A percentile compares a stretch with the other conserved stretches of the same genome.
Evolutionary conservation across 2,329 filamentous ascomycete species (phyloP).

Genomic region (Pseudogymnoascus sp.): DNA sequence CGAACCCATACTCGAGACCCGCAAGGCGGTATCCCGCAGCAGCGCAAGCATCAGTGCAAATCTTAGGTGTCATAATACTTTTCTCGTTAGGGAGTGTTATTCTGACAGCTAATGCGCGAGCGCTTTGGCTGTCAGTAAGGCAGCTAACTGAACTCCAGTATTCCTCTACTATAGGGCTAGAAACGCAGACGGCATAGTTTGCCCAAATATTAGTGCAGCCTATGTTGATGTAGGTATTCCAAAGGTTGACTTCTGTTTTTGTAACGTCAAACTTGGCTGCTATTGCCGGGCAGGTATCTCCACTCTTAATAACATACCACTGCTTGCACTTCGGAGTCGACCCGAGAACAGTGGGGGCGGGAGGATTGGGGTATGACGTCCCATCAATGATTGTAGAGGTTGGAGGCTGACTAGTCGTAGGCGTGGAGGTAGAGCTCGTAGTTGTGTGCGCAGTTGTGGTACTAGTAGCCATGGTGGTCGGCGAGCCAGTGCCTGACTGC

Average conservation of each 20-base stretch:
- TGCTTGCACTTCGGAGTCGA: conserved; percentile 1
- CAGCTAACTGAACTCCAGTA: not conserved
- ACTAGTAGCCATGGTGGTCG: not conserved
- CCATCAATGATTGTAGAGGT: not conserved
- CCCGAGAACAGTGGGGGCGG: not conserved
- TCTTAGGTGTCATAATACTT: conserved; percentile 10
- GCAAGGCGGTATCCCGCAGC: not conserved
- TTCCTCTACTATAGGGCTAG: not conserved
- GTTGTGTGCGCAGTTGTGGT: not conserved
- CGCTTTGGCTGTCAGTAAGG: not conserved
- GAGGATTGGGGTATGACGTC: not conserved
- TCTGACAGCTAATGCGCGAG: not conserved
- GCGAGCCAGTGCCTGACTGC: not conserved
- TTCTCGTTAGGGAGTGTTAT: not conserved
- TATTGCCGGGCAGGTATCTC: not conserved
- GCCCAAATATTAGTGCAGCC: conserved; percentile 2
- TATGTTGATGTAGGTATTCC: conserved; percentile 8
- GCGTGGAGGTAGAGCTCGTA: not conserved
- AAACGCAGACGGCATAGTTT: conserved; percentile 5
- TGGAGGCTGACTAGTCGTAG: not conserved
- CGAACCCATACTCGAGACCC: not conserved
- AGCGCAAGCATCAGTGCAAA: not conserved
- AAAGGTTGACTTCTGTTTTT: not conserved
- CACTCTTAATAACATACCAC: not conserved
- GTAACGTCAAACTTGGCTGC: not conserved